These are phyloP conservation scores for Boeremia exigua DNA, from an alignment of 2,329 filamentous ascomycete genomes.

Conservation along the genomic window DNA sequence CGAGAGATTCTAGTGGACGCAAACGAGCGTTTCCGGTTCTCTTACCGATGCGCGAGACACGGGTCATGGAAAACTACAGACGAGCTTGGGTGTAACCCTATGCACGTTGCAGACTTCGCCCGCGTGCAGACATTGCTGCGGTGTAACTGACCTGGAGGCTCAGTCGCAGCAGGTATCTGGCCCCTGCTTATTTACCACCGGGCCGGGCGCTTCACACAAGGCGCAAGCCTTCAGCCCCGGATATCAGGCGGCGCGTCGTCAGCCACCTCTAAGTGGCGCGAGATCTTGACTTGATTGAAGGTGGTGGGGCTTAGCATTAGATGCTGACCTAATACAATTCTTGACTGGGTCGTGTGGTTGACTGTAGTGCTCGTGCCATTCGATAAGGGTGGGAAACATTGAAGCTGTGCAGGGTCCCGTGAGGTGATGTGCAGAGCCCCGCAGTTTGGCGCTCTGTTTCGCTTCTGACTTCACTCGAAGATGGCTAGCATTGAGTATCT, in stretches of 20 bases:
- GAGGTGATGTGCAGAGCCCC: background rate
- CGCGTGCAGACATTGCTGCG: constrained; percentile 3
- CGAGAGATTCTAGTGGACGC: background rate
- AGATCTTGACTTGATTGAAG: background rate
- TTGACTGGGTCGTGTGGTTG: no score
- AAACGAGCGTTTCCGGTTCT: background rate
- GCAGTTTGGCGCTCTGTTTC: background rate
- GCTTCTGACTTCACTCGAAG: background rate
- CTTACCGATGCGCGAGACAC: background rate
- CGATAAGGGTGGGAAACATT: background rate
- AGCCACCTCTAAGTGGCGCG: background rate
- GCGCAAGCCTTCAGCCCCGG: constrained; percentile 1
- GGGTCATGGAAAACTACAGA: background rate
- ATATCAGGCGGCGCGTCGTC: background rate
- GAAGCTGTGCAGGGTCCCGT: background rate
- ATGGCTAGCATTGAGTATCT: background rate
- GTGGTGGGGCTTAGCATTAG: background rate
- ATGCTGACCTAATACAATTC: no score
- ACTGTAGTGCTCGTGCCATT: background rate
- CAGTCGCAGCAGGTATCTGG: background rate
- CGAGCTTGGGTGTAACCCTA: constrained; percentile 7
- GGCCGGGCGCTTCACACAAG: background rate
- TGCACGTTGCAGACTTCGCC: constrained; percentile 7
- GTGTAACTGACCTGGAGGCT: constrained; percentile 2
- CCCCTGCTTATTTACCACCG: background rate